Conservation (phyloP, 208 protist species). For the Leishmania major region DNA sequence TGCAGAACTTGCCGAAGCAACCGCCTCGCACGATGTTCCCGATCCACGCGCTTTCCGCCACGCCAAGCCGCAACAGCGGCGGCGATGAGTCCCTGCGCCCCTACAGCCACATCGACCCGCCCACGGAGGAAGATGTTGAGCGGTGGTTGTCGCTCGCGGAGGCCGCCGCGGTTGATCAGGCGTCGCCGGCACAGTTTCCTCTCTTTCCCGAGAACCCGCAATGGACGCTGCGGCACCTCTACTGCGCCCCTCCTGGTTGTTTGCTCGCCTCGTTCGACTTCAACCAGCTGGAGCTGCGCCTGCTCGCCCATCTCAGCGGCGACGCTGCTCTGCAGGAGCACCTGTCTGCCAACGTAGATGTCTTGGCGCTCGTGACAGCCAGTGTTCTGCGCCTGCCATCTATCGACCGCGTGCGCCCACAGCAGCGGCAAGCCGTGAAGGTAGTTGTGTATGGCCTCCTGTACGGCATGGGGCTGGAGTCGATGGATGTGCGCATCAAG, state of each 20-base stretch:
- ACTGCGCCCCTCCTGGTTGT: slow-evolving; percentile 65
- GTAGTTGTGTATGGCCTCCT: slow-evolving; percentile 89
- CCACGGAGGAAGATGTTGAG: slow-evolving; percentile 14
- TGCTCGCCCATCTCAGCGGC: slow-evolving; percentile 77
- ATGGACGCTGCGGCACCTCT: slow-evolving; percentile 75
- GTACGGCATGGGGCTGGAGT: slow-evolving; percentile 86
- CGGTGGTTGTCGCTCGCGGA: slow-evolving; percentile 19
- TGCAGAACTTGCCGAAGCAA: slow-evolving; percentile 69
- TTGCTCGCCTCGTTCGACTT: slow-evolving; percentile 78
- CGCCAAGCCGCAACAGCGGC: neutral
- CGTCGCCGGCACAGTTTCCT: neutral
- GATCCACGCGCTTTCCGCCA: slow-evolving; percentile 4
- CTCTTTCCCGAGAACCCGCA: slow-evolving; percentile 38
- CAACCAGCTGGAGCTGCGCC: slow-evolving; percentile 85
- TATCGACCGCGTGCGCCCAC: slow-evolving; percentile 32
- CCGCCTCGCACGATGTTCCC: slow-evolving; percentile 29
- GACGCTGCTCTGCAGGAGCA: slow-evolving; percentile 58
- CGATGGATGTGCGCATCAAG: slow-evolving; percentile 51
- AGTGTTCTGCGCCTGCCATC: slow-evolving; percentile 37
- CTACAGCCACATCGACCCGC: slow-evolving; percentile 4
- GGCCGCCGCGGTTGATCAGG: neutral
- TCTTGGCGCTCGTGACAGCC: slow-evolving; percentile 53
- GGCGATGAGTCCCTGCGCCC: slow-evolving; percentile 1
- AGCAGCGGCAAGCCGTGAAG: slow-evolving; percentile 69
- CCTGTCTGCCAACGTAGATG: slow-evolving; percentile 47